A percentile compares a stretch with the other conserved stretches of the same genome.
phyloP scores from a whole-genome alignment of 345 rosid species.

The Murraya koenigii region DNA sequence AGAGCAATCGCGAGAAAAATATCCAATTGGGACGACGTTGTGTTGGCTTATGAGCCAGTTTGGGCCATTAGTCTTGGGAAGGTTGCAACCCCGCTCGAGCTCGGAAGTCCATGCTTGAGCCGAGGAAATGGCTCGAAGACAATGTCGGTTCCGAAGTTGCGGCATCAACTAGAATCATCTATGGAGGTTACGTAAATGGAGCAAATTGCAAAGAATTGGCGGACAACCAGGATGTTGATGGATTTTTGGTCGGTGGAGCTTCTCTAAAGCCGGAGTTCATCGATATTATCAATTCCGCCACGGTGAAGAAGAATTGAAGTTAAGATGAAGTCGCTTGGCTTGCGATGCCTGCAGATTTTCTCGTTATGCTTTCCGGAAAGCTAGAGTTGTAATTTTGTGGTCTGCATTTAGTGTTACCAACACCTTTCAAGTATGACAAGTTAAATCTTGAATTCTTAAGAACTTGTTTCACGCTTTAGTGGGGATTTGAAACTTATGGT shows the following conservation, averaged over 20 bases:
- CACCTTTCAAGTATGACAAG: neutral
- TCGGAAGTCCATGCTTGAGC: constrained; percentile 62
- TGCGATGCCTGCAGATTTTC: neutral
- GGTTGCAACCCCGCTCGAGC: constrained; percentile 83
- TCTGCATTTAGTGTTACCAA: neutral
- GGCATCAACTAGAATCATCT: constrained; percentile 57
- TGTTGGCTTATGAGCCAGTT: constrained; percentile 77
- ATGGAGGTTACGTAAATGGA: constrained; percentile 81
- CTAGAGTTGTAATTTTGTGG: neutral
- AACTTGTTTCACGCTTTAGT: neutral
- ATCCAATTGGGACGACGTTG: constrained; percentile 52
- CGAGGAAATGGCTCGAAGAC: constrained; percentile 65
- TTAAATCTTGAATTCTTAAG: neutral
- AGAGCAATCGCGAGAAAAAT: constrained; percentile 68
- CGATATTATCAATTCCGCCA: constrained; percentile 60
- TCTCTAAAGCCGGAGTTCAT: constrained; percentile 74
- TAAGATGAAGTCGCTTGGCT: neutral
- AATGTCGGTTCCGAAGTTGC: constrained; percentile 61
- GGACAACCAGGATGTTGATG: constrained; percentile 63
- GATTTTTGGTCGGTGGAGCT: constrained; percentile 84
- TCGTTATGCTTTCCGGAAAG: neutral
- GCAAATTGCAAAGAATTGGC: constrained; percentile 66
- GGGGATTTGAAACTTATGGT: neutral
- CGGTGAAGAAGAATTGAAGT: constrained; percentile 48
- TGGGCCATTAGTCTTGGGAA: constrained; percentile 89